Conservation (phyloP, 441 rosid genomes). For the Erodium texanum region DNA sequence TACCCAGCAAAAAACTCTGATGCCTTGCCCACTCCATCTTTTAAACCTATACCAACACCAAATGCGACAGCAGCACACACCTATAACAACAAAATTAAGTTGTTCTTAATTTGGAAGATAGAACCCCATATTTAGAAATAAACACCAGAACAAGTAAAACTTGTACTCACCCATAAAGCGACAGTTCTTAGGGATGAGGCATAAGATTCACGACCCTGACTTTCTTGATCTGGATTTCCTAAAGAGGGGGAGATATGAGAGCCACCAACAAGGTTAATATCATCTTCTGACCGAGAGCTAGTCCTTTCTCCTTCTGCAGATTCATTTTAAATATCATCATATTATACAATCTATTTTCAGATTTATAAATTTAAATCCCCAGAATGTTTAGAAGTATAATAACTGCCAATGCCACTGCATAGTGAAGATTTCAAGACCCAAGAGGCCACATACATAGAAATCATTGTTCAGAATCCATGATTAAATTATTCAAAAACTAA, state of each 20-base stretch:
- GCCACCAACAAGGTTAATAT: constrained; percentile 17
- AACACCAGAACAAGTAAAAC: constrained; percentile 5
- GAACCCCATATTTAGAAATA: constrained; percentile 1
- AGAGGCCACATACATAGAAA: background rate
- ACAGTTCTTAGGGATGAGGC: constrained; percentile 58
- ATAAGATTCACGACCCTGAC: constrained; percentile 29
- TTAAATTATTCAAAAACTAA: background rate
- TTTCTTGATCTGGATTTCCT: constrained; percentile 23
- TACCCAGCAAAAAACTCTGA: constrained; percentile 93
- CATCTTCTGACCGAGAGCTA: constrained; percentile 25
- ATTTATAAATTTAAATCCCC: background rate
- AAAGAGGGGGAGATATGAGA: constrained; percentile 19
- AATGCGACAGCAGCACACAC: constrained; percentile 66
- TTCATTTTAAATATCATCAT: constrained; percentile 19
- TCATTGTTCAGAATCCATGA: background rate
- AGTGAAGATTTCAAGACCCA: background rate
- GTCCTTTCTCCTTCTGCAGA: constrained; percentile 40
- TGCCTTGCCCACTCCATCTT: constrained; percentile 71
- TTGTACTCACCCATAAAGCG: constrained; percentile 62
- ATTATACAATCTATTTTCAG: background rate
- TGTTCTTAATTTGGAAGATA: constrained; percentile 13
- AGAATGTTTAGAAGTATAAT: background rate
- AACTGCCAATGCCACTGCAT: background rate
- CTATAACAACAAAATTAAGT: constrained; percentile 30
- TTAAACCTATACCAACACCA: constrained; percentile 70